Percentiles rank a stretch among this genome's conserved stretches.
phyloP scores from a whole-genome alignment of 179 eudicot genomes.

The Gypsophila paniculata region DNA sequence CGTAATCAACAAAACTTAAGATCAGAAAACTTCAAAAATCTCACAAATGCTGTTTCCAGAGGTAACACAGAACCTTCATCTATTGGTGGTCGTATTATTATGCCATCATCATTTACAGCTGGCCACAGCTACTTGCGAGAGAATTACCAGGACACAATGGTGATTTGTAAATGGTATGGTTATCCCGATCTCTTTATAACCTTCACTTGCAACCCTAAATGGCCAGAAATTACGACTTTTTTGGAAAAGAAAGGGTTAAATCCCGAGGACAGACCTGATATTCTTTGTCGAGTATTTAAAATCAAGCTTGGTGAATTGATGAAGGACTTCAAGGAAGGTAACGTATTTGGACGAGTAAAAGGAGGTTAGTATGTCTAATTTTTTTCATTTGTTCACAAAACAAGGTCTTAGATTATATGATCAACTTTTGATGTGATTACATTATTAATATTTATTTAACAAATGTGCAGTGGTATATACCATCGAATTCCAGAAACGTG shows the following conservation, averaged over 20 bases:
- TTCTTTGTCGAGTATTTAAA: conserved; percentile 20
- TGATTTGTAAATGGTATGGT: conserved; percentile 21
- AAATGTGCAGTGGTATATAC: neutral
- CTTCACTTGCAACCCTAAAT: conserved; percentile 34
- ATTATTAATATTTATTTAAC: no score
- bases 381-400: neutral
- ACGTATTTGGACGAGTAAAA: neutral
- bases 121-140: conserved; percentile 24
- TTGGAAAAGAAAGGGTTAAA: neutral
- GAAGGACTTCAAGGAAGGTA: neutral
- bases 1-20: neutral
- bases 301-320: conserved; percentile 20
- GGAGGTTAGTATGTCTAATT: neutral
- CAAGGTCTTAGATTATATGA: no score
- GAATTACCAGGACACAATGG: conserved; percentile 27
- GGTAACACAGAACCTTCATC: neutral
- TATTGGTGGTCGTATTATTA: neutral
- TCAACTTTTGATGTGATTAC: neutral
- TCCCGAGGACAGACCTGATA: conserved; percentile 23
- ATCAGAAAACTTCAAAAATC: neutral
- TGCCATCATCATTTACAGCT: neutral
- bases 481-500: neutral
- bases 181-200: conserved; percentile 28
- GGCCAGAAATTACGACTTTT: conserved; percentile 18
- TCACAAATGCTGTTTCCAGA: neutral